Percentiles rank a stretch among this genome's conserved stretches.
These are phyloP conservation scores for Capsella rubella DNA, from an alignment of 441 rosid species.

Conservation along the genomic window DNA sequence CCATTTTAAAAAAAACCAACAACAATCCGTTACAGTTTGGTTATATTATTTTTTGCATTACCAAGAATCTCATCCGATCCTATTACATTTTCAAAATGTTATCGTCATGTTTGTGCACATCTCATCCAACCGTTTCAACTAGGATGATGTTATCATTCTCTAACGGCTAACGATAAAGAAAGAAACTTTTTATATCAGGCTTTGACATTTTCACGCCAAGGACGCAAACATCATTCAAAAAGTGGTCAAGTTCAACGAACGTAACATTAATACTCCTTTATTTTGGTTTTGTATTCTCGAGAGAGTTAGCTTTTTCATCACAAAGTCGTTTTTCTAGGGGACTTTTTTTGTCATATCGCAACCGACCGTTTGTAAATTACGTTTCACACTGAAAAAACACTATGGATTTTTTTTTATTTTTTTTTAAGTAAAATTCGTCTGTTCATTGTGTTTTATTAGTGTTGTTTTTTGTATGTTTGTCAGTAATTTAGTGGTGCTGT, in stretches of 20 bases:
- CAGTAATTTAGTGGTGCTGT: background rate
- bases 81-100: background rate
- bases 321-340: slow-evolving; percentile 7
- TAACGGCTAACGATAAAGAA: slow-evolving; percentile 17
- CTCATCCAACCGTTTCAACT: background rate
- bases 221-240: slow-evolving; percentile 26
- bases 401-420: background rate
- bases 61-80: background rate
- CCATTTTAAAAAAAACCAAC: background rate
- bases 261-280: slow-evolving; percentile 7
- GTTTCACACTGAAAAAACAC: slow-evolving; percentile 32
- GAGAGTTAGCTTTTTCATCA: slow-evolving; percentile 8
- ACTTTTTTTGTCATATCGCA: slow-evolving; percentile 7
- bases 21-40: background rate
- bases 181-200: background rate
- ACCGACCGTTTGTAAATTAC: slow-evolving; percentile 12
- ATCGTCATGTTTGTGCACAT: slow-evolving; percentile 17
- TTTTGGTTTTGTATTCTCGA: slow-evolving; percentile 3
- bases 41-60: background rate
- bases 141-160: slow-evolving; percentile 7
- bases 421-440: background rate
- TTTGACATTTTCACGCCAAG: slow-evolving; percentile 5
- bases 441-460: slow-evolving; percentile 24
- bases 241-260: slow-evolving; percentile 29
- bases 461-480: slow-evolving; percentile 32